Base-by-base conservation (phyloP, 225 moss, liverwort and hornwort genomes). In the Bryum argenteum region DNA sequence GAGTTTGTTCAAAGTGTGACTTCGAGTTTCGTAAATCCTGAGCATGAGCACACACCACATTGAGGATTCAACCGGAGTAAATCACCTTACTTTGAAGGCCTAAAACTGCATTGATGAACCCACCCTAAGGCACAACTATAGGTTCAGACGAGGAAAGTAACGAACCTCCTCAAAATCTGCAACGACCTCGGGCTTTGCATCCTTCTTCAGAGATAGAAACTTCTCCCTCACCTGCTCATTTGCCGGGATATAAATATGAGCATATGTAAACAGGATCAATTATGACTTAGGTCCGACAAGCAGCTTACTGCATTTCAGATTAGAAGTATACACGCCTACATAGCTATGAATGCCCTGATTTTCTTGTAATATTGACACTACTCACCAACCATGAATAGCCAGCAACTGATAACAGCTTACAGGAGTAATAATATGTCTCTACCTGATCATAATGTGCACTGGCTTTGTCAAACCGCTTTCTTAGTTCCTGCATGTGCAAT, bases 1-100 rank as follows among this genome's bases (percentile, higher is more conserved):
- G 96, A 54, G 93, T 85, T 72, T 96, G 90, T 71, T 96, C 96
- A 61, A 96, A 96, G 26, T 89, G 88, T 53, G 91, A 91, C 77
- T 90, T 93, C 10, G 90, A 91, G 77, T 80, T 87, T 58, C 96
- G 86, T 47, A 96, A 82, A 80, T 93, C 93, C 88, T 88, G 10
- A 67, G 55, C 58, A 65, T 18, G 60, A 51, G 45, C 56, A 74
- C 70, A 77, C 54, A 65, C 10, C 50, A 60, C 79, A 76, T 18
- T 57, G 58, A 38, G 50, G 43, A 54, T 43, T 16, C 11, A 64
- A 61, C 72, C 61, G 61, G 47, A 74, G 69, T 55, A 58, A 54
- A 28, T 41, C n/a, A 18, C 33, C 33, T 6, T 3, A 33, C 33
- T 33, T 33, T 28, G 41, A 57, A 51, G 39, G 5, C 21, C 69